Percentiles rank a stretch among this genome's conserved stretches.
phyloP scores from a whole-genome alignment of 352 stramenopile genomes.

The Chrysophaeum taylorii region DNA sequence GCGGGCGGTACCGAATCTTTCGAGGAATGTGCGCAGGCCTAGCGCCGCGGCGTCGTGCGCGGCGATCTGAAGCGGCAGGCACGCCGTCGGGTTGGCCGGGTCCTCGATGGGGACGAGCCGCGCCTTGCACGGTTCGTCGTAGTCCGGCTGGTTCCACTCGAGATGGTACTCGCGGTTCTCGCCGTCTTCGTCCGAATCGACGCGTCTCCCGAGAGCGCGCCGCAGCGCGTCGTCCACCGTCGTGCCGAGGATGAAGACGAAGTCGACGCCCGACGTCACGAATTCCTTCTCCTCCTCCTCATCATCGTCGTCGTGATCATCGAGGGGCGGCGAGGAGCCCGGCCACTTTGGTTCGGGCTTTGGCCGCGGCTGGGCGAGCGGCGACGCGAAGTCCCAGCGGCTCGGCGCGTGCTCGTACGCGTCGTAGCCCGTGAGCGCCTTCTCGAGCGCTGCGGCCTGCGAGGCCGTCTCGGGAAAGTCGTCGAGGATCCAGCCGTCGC shows the following conservation, averaged over 20 bases:
- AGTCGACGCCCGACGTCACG: slow-evolving; percentile 24
- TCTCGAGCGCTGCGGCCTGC: slow-evolving; percentile 31
- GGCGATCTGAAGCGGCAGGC: slow-evolving; percentile 26
- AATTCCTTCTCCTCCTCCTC: slow-evolving; percentile 9
- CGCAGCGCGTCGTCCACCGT: slow-evolving; percentile 7
- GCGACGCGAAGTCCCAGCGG: slow-evolving; percentile 23
- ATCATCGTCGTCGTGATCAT: not conserved
- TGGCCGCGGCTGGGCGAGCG: slow-evolving; percentile 13
- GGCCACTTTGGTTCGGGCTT: not conserved
- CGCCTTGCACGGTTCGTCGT: slow-evolving; percentile 33
- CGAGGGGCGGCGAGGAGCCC: not conserved
- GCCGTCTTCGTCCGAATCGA: slow-evolving; percentile 12
- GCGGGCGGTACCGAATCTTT: slow-evolving; percentile 22
- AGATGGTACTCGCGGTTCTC: slow-evolving; percentile 28
- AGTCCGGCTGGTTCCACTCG: slow-evolving; percentile 20
- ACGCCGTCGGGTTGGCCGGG: slow-evolving; percentile 22
- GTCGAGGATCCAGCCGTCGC: slow-evolving; percentile 31
- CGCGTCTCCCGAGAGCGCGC: slow-evolving; percentile 25
- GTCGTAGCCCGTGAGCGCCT: slow-evolving; percentile 32
- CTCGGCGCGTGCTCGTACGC: slow-evolving; percentile 14
- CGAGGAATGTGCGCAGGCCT: slow-evolving; percentile 20
- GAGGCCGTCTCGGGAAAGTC: slow-evolving; percentile 32
- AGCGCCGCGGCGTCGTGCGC: slow-evolving; percentile 13
- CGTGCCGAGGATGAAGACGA: slow-evolving; percentile 27
- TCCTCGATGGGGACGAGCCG: slow-evolving; percentile 27